Evolutionary conservation across 306 rosid species (phyloP), one percentile per base, ranked within the genome.

Genomic region (Mimosa pudica): DNA sequence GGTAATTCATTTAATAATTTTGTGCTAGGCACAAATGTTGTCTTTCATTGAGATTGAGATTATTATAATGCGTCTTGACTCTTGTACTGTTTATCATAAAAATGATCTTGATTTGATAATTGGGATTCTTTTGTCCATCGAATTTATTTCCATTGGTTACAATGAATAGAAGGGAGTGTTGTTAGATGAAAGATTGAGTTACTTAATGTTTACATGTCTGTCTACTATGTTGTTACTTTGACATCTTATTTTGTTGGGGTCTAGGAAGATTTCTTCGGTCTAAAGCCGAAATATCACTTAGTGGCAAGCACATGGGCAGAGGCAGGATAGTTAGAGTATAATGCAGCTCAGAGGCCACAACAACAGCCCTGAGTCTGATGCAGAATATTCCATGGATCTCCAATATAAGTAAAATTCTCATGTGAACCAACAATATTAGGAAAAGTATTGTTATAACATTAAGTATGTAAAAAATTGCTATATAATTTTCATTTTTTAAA

Each of bases 1-100:
- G 96, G 99, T 93, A 81, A 46, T 68, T 17, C 32, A 41, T 84
- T 60, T 68, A 45, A 70, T 46, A 47, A 32, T 46, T 18, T 69
- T 24, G 51, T 20, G 38, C 41, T 7, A 16, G 38, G 20, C 36
- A 30, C 5, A 54, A 17, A 16, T 54, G 51, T 54, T 36, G 5
- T 10, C 11, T 17, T 13, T 73, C n/a, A 8, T 33, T 16, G 47
- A 51, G 38, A 52, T 72, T 51, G 47, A 51, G 38, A 52, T 72
- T 51, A 72, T 35, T 16, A 16, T 46, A 6, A 24, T 46, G 42
- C 12, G 11, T 47, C 74, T 11, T 47, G 58, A 30, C 60, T 5
- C 52, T 14, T 38, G 17, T n/a, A 3, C 61, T 7, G 52, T 4
- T 49, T 71, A 71, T 71, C 18, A 49, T 49, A 49, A 30, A 49